Conservation (phyloP, 2,329 filamentous ascomycete genomes). For the Cyclaneusma minus region DNA sequence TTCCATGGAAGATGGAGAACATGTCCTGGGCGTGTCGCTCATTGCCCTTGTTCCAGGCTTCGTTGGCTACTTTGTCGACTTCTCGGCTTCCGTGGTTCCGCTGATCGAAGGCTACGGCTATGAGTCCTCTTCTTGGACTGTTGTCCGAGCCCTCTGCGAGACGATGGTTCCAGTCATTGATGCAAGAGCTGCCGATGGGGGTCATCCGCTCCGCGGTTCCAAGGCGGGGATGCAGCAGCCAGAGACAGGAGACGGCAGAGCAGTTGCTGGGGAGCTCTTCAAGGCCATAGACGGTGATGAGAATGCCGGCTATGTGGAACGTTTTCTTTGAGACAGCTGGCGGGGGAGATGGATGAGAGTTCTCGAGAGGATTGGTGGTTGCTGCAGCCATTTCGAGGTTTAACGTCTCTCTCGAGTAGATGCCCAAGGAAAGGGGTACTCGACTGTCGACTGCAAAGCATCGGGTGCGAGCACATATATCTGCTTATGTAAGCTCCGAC, state of each 20-base stretch:
- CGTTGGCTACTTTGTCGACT: constrained; percentile 53
- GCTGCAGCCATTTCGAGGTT: no score
- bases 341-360: not conserved
- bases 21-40: constrained; percentile 74
- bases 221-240: constrained; percentile 74
- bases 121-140: constrained; percentile 39
- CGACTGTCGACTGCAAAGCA: no score
- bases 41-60: constrained; percentile 56
- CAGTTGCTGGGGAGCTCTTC: constrained; percentile 44
- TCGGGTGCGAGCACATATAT: no score
- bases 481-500: no score
- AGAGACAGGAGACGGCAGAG: constrained; percentile 59
- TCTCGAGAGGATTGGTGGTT: no score
- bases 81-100: constrained; percentile 74
- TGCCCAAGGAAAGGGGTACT: no score
- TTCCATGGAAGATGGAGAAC: constrained; percentile 62
- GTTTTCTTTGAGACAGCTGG: constrained; percentile 43
- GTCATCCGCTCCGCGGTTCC: constrained; percentile 59
- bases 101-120: constrained; percentile 81
- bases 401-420: no score
- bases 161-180: constrained; percentile 50
- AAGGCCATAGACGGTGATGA: constrained; percentile 69
- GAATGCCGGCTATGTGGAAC: constrained; percentile 61
- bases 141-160: no score
- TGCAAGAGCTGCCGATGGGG: constrained; percentile 50